phyloP scores from a whole-genome alignment of 306 rosid species.

The Acacia confusa region DNA sequence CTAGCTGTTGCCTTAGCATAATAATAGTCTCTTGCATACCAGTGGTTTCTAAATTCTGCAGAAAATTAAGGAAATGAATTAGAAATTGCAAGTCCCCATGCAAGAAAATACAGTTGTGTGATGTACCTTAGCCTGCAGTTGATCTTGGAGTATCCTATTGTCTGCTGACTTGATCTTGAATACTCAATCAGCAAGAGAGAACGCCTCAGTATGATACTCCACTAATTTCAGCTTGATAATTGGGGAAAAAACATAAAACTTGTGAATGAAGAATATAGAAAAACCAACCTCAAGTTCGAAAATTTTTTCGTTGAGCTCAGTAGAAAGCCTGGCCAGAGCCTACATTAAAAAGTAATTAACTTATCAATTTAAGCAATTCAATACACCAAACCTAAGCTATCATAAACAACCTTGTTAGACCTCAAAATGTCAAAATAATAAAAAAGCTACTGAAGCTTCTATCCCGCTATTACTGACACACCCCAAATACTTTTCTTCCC shows the following conservation, averaged over 20 bases:
- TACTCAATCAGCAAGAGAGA: conserved; percentile 34
- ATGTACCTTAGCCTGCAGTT: conserved; percentile 73
- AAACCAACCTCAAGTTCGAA: conserved; percentile 86
- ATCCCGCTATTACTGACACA: background rate
- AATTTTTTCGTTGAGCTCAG: conserved; percentile 69
- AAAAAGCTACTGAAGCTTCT: background rate
- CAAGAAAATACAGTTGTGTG: conserved; percentile 11
- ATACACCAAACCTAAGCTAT: background rate
- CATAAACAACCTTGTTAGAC: conserved; percentile 8
- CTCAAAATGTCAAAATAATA: background rate
- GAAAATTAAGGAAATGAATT: conserved; percentile 8
- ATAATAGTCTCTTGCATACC: conserved; percentile 81
- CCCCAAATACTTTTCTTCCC: background rate
- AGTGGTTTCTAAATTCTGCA: conserved; percentile 58
- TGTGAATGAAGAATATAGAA: conserved; percentile 32
- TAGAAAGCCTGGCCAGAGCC: conserved; percentile 72
- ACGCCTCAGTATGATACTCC: conserved; percentile 31
- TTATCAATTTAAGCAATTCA: conserved; percentile 20
- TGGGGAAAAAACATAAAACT: background rate
- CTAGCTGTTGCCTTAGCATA: conserved; percentile 60
- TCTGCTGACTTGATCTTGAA: conserved; percentile 84
- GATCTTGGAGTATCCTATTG: conserved; percentile 89
- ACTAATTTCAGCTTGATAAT: conserved; percentile 11
- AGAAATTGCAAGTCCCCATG: conserved; percentile 13
- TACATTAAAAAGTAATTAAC: conserved; percentile 34